Conservation (phyloP, 495 filamentous ascomycete genomes). For the Pseudevernia furfuracea region DNA sequence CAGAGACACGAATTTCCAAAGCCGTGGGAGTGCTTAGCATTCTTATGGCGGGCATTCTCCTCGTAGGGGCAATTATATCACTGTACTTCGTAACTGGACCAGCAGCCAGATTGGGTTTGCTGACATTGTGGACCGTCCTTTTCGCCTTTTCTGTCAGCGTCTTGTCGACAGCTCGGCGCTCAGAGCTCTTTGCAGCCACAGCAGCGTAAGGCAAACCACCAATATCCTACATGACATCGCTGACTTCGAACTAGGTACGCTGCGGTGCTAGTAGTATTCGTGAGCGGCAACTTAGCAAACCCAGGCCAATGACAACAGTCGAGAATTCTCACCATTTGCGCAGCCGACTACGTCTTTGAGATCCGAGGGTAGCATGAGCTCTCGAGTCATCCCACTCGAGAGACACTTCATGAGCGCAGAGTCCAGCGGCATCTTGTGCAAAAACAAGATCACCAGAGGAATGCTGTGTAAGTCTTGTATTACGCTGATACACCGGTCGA, state of each 20-base stretch:
- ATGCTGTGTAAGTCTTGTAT: background rate
- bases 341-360: background rate
- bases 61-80: conserved; percentile 14
- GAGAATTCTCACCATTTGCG: background rate
- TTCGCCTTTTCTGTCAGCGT: conserved; percentile 14
- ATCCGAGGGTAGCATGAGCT: background rate
- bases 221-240: background rate
- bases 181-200: conserved; percentile 14
- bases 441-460: background rate
- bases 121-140: conserved; percentile 13
- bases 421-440: background rate
- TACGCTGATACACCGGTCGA: background rate
- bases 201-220: conserved; percentile 5
- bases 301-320: conserved; percentile 4
- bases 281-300: conserved; percentile 15
- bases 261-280: conserved; percentile 16
- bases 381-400: background rate
- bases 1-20: conserved; percentile 12
- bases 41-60: conserved; percentile 8
- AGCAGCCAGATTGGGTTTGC: conserved; percentile 4
- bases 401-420: background rate
- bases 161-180: conserved; percentile 11
- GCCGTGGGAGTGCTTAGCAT: conserved; percentile 6
- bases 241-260: conserved; percentile 7
- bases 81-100: conserved; percentile 6